A percentile compares a stretch with the other conserved stretches of the same genome.
phyloP scores from a whole-genome alignment of 202 grass and related monocot species.

The Carex sylvatica region DNA sequence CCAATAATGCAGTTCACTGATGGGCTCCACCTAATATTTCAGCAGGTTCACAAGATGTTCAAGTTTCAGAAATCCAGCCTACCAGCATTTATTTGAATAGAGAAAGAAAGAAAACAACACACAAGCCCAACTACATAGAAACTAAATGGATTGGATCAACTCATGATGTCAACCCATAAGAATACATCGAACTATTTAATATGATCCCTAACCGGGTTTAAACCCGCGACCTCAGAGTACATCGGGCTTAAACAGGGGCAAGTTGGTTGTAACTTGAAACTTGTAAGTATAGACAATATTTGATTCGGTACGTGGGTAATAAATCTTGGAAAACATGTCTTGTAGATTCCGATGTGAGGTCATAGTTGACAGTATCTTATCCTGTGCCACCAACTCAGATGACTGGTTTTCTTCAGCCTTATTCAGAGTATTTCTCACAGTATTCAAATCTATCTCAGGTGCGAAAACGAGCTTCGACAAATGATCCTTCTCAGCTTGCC shows the following conservation, averaged over 20 bases:
- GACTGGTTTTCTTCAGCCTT: constrained; percentile 63
- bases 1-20: too few relatives aligned
- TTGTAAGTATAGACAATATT: constrained; percentile 76
- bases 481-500: constrained; percentile 82
- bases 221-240: not conserved
- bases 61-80: not conserved
- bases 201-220: too few relatives aligned
- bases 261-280: constrained; percentile 86
- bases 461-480: constrained; percentile 85
- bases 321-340: constrained; percentile 77
- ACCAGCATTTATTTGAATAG: not conserved
- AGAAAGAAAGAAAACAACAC: not conserved
- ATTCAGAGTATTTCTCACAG: constrained; percentile 69
- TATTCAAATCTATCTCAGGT: constrained; percentile 75
- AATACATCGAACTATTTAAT: not conserved
- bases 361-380: constrained; percentile 89
- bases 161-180: not conserved
- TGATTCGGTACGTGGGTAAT: constrained; percentile 75
- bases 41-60: too few relatives aligned
- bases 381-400: constrained; percentile 53
- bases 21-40: too few relatives aligned
- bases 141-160: not conserved
- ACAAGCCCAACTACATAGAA: not conserved
- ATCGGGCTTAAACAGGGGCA: constrained; percentile 35
- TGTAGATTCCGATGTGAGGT: constrained; percentile 60